Base-by-base conservation (phyloP, 2,329 filamentous ascomycete genomes). In the Orbilia brochopaga region DNA sequence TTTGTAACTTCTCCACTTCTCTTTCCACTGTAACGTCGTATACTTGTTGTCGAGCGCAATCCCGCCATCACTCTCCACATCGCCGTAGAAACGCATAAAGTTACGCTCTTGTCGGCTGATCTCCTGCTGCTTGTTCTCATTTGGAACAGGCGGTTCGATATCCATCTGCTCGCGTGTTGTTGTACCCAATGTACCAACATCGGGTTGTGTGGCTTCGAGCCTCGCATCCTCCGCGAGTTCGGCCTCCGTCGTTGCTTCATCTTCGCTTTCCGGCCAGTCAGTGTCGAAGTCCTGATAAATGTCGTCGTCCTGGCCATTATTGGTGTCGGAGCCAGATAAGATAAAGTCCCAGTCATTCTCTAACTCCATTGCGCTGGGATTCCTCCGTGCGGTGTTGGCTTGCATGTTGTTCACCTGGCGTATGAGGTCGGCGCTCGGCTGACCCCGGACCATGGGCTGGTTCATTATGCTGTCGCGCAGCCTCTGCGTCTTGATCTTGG, bases 1-100 rank as follows among this genome's bases (percentile, higher is more conserved):
- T 37, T 62, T 61, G 32, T 57, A 69, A 32, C 65, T 69, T 32
- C 11, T 62, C 65, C 65, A 69, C 23, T 69, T 62, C 35, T 69
- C 65, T 2, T 56, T 53, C 65, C 65, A 69, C n/a, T 62, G n/a
- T 8, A 69, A 24, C 11, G 57, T 62, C 8, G 44, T 69, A 48
- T 27, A 62, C 37, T 24, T 27, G 1, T 44, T 48, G 57, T 62
- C 65, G 30, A 69, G 32, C 8, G 58, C 52, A 17, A 69, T 62
- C 32, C 65, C 57, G 0, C 57, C 51, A 48, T 69, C 57, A 3
- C 13, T 37, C 24, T 69, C 65, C 2, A 62, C 50, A 44, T 69
- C 65, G 17, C 53, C 52, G 24, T 62, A 46, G 46, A 69, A 69
- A 13, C 65, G 55, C 19, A 69, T 11, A 37, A 69, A 69, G 24